These are phyloP conservation scores for Vitellaria paradoxa DNA, from an alignment of 179 eudicot species.

Conservation along the genomic window DNA sequence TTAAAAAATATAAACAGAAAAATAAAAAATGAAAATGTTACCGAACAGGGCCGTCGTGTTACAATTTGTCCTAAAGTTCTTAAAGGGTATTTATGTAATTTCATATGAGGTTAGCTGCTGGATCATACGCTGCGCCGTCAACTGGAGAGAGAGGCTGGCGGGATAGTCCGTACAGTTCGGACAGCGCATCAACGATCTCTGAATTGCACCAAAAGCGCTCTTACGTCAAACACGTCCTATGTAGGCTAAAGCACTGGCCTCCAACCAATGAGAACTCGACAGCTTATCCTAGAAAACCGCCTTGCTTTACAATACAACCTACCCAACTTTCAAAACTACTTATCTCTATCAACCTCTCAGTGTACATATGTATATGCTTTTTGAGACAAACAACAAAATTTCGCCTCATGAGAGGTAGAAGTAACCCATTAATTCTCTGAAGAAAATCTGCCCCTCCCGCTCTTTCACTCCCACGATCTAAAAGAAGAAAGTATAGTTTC, in stretches of 20 bases:
- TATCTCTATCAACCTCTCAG: slow-evolving; percentile 7
- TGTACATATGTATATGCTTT: slow-evolving; percentile 9
- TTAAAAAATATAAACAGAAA: too few species aligned
- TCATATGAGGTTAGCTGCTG: too few species aligned
- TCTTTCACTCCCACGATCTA: not conserved
- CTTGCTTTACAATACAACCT: not conserved
- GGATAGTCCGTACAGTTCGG: not conserved
- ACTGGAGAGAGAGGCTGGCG: not conserved
- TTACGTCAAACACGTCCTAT: too few species aligned
- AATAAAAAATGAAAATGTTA: too few species aligned
- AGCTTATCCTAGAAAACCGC: slow-evolving; percentile 3
- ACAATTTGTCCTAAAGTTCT: too few species aligned
- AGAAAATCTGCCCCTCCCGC: too few species aligned
- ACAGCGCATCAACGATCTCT: not conserved
- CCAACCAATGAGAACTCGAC: slow-evolving; percentile 16
- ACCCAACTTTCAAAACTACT: not conserved
- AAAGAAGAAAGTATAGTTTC: not conserved
- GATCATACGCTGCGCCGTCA: not conserved
- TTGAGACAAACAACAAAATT: not conserved
- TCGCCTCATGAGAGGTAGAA: too few species aligned
- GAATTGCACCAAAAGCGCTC: not conserved
- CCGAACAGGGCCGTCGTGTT: too few species aligned
- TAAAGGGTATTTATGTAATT: too few species aligned
- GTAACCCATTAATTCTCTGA: not conserved
- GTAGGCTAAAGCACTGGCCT: not conserved